These are phyloP conservation scores for Aspergillus haitiensis DNA, from an alignment of 495 filamentous ascomycete species.

Conservation along the genomic window DNA sequence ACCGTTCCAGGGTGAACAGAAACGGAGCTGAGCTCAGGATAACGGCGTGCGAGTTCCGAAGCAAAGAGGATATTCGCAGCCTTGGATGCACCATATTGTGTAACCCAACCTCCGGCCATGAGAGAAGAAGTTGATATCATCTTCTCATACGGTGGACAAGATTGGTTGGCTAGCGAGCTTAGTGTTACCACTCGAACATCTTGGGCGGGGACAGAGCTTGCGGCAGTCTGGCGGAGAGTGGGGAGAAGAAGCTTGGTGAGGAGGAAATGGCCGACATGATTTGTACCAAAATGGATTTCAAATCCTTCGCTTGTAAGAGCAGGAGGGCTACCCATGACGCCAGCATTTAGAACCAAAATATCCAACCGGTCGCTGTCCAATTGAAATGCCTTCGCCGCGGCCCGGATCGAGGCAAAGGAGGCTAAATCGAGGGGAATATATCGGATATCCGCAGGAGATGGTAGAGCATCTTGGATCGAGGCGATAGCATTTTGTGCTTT, in stretches of 20 bases:
- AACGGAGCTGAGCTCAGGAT: constrained; percentile 57
- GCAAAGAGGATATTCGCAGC: constrained; percentile 63
- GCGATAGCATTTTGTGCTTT: constrained; percentile 54
- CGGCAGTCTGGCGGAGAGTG: constrained; percentile 44
- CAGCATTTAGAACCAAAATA: constrained; percentile 68
- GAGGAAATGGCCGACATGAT: constrained; percentile 68
- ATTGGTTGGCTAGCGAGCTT: constrained; percentile 43
- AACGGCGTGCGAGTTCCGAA: constrained; percentile 57
- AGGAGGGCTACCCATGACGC: constrained; percentile 58
- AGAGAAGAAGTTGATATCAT: constrained; percentile 33
- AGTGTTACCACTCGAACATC: constrained; percentile 29
- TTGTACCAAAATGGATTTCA: constrained; percentile 71
- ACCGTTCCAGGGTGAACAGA: constrained; percentile 69
- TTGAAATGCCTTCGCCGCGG: constrained; percentile 48
- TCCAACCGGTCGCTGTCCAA: constrained; percentile 55
- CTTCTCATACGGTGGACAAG: constrained; percentile 51
- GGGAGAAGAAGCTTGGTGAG: constrained; percentile 64
- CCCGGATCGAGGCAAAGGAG: constrained; percentile 53
- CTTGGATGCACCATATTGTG: constrained; percentile 61
- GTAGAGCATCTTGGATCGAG: constrained; percentile 47
- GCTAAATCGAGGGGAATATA: constrained; percentile 53
- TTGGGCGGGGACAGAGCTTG: constrained; percentile 32
- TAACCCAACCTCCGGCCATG: constrained; percentile 20
- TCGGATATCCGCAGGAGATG: constrained; percentile 46
- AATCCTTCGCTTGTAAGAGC: constrained; percentile 60